Percentiles rank a stretch among this genome's conserved stretches.
Evolutionary conservation across 352 stramenopile genomes (phyloP).

Genomic region (Pythium rhizo-oryzae): DNA sequence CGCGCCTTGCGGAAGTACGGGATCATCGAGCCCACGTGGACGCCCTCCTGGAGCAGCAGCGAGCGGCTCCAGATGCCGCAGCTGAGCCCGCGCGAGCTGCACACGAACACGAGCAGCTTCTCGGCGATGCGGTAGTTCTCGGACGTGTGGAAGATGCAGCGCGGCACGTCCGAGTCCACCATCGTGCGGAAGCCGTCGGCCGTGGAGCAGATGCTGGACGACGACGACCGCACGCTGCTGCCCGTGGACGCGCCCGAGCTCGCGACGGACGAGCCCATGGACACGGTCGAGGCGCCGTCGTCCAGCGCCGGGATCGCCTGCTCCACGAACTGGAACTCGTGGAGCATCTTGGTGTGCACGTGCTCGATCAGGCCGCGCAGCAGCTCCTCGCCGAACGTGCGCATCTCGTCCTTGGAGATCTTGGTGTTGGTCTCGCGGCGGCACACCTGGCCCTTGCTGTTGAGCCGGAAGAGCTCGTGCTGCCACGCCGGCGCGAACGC

Average conservation of each 20-base stretch:
- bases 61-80: conserved; percentile 90
- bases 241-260: conserved; percentile 14
- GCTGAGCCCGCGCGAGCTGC: conserved; percentile 72
- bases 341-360: conserved; percentile 79
- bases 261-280: conserved; percentile 45
- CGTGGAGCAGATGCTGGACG: conserved; percentile 82
- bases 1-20: conserved; percentile 84
- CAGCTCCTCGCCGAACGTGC: conserved; percentile 70
- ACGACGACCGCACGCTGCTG: conserved; percentile 61
- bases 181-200: conserved; percentile 83
- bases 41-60: conserved; percentile 82
- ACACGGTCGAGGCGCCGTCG: conserved; percentile 31
- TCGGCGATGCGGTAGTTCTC: conserved; percentile 74
- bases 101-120: conserved; percentile 85
- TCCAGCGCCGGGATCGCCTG: conserved; percentile 80
- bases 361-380: conserved; percentile 68
- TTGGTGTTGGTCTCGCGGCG: conserved; percentile 43
- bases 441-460: conserved; percentile 55
- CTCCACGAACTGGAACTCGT: conserved; percentile 78
- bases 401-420: conserved; percentile 78
- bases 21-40: conserved; percentile 89
- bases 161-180: conserved; percentile 75
- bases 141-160: conserved; percentile 84
- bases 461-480: conserved; percentile 64
- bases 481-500: conserved; percentile 50